A percentile compares a stretch with the other conserved stretches of the same genome.
Evolutionary conservation across 768 basidiomycete species (phyloP).

Genomic region (Gloeopeniophorella convolvens): DNA sequence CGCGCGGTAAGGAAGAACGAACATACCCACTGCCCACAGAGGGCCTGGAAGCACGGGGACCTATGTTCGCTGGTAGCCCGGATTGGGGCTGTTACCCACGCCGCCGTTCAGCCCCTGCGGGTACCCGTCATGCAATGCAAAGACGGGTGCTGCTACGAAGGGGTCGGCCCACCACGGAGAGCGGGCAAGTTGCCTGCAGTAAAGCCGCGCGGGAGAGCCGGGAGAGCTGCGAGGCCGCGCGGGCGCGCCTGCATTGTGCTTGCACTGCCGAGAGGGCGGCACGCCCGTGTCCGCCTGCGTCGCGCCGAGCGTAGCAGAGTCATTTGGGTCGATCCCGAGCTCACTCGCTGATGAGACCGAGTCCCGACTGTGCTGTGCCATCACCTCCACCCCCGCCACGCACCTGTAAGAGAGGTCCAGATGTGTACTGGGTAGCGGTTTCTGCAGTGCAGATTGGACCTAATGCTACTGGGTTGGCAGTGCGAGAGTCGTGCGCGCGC

Average conservation of each 20-base stretch:
- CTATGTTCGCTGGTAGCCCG: constrained; percentile 60
- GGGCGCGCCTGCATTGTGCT: constrained; percentile 24
- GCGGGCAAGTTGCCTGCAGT: constrained; percentile 90
- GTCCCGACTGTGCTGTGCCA: constrained; percentile 48
- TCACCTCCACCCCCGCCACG: constrained; percentile 3
- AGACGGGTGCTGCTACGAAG: constrained; percentile 35
- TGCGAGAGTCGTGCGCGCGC: constrained; percentile 32
- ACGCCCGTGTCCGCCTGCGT: constrained; percentile 72
- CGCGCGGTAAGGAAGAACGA: background rate
- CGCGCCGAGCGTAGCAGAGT: constrained; percentile 79
- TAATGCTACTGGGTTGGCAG: constrained; percentile 35
- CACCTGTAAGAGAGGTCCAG: constrained; percentile 40
- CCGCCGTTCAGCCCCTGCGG: constrained; percentile 71
- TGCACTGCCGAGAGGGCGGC: constrained; percentile 37
- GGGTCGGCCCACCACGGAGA: constrained; percentile 56
- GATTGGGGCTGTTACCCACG: constrained; percentile 55
- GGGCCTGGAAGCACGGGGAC: constrained; percentile 34
- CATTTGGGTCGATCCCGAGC: constrained; percentile 77
- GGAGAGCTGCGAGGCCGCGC: no score
- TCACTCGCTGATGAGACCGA: constrained; percentile 64
- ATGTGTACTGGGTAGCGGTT: constrained; percentile 43
- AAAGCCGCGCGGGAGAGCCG: constrained; percentile 53
- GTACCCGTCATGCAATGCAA: constrained; percentile 35
- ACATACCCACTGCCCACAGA: constrained; percentile 62
- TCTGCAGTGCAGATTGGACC: constrained; percentile 20